These are phyloP conservation scores for Strobilomyces dryophilus DNA, from an alignment of 768 basidiomycete genomes.

Conservation along the genomic window DNA sequence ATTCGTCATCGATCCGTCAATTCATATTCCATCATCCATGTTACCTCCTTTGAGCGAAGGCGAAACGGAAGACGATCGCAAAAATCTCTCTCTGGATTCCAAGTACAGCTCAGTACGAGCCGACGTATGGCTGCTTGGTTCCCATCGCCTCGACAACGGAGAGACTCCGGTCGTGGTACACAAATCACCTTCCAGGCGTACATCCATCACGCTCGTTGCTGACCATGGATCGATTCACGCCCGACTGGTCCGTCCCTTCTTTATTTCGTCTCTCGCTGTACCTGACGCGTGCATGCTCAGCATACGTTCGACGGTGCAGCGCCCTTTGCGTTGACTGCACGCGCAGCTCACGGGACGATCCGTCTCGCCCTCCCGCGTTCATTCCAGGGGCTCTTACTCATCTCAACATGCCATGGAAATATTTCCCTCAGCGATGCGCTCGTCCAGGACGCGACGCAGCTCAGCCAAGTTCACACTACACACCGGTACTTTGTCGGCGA, in stretches of 20 bases:
- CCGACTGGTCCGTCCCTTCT: slow-evolving; percentile 17
- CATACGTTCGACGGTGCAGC: slow-evolving; percentile 6
- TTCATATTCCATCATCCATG: slow-evolving; percentile 36
- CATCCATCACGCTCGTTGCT: slow-evolving; percentile 21
- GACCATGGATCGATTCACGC: slow-evolving; percentile 13
- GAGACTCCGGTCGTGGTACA: too few species aligned
- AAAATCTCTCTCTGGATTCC: slow-evolving; percentile 36
- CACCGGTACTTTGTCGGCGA: slow-evolving; percentile 26
- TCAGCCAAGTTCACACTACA: slow-evolving; percentile 17
- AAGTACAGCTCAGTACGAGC: slow-evolving; percentile 34
- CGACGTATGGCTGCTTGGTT: slow-evolving; percentile 35
- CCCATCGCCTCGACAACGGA: background rate
- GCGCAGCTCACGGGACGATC: slow-evolving; percentile 11
- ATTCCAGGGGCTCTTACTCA: slow-evolving; percentile 14
- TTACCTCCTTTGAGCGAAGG: slow-evolving; percentile 35
- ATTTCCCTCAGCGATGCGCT: slow-evolving; percentile 13
- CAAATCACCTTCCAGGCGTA: slow-evolving; percentile 2
- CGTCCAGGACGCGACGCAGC: slow-evolving; percentile 13
- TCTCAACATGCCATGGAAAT: slow-evolving; percentile 18
- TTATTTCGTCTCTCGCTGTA: background rate
- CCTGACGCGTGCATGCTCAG: slow-evolving; percentile 1
- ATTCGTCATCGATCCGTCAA: slow-evolving; percentile 42
- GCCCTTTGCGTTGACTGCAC: slow-evolving; percentile 17
- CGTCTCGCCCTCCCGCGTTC: slow-evolving; percentile 16
- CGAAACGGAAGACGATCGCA: slow-evolving; percentile 37